Evolutionary conservation across 345 rosid genomes (phyloP), one percentile per base, ranked within the genome.

Genomic region (Corchorus olitorius): DNA sequence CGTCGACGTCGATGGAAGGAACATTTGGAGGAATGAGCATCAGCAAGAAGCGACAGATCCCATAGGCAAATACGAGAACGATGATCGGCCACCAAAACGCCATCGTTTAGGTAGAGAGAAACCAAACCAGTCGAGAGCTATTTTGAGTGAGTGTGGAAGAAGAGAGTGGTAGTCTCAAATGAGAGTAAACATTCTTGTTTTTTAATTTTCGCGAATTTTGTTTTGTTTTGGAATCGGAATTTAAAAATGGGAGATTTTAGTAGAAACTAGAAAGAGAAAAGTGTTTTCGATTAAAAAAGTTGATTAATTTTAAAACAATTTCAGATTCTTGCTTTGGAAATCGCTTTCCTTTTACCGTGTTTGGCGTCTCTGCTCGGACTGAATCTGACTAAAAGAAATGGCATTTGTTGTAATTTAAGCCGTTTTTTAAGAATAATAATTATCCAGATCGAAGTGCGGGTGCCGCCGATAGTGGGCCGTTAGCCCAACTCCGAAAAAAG

Each of bases 21-120:
- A 96, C 97, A 76, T 88, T 93, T 41, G 89, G 91, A 78, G 98
- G 98, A 81, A 96, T 89, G 70, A 96, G 97, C 90, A 92, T 89
- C 45, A 93, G 74, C 59, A 93, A 85, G 87, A 96, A 92, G 71
- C 89, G 87, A 63, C 98, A 93, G 89, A 93, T 89, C 88, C 87
- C 95, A 85, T 91, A 96, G 60, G 99, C 99, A 70, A 90, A 81
- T 35, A 87, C 94, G 77, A 93, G 86, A 60, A 93, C 98, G 74
- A 90, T 87, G 81, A 93, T 65, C 19, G 97, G 91, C 97, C 98
- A 93, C 99, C 93, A 93, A 81, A 96, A 88, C 72, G 92, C 87
- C 97, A 92, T 87, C 77, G 75, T 49, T n/a, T 64, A 22, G 43
- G n/a, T 8, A n/a, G 50, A 22, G 7, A 19, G 64, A 67, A 27